Evolutionary conservation across 2,329 filamentous ascomycete species (phyloP).

Genomic region (Decorospora gaudefroyi): DNA sequence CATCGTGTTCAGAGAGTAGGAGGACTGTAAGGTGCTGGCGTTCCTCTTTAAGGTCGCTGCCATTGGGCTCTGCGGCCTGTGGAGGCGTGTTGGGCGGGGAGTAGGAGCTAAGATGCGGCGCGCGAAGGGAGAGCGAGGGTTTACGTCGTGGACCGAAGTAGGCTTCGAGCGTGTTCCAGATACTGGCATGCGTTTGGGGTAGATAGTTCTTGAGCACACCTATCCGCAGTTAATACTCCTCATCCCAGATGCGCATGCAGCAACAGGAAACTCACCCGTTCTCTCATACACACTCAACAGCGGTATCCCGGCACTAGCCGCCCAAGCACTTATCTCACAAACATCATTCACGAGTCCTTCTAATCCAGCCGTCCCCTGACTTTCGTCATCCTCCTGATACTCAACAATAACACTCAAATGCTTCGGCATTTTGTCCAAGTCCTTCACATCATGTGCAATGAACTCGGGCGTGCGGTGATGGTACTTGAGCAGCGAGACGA

Average conservation of each 20-base stretch:
- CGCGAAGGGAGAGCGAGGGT: conserved; percentile 72
- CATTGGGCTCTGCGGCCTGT: conserved; percentile 43
- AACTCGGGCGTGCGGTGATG: conserved; percentile 94
- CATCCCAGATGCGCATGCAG: not conserved
- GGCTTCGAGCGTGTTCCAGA: conserved; percentile 76
- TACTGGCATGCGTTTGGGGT: conserved; percentile 77
- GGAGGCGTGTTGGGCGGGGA: conserved; percentile 52
- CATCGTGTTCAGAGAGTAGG: conserved; percentile 84
- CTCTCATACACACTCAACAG: conserved; percentile 89
- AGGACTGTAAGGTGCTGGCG: conserved; percentile 64
- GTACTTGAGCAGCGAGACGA: conserved; percentile 84
- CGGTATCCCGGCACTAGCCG: conserved; percentile 83
- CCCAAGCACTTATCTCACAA: conserved; percentile 91
- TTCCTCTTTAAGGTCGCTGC: conserved; percentile 38
- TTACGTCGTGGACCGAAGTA: conserved; percentile 77
- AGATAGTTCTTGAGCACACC: conserved; percentile 89
- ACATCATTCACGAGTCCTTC: conserved; percentile 87
- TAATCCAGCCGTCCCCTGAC: conserved; percentile 70
- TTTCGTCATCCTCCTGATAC: conserved; percentile 65
- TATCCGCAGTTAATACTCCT: conserved; percentile 44
- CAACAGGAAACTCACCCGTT: conserved; percentile 65
- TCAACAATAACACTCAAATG: conserved; percentile 88
- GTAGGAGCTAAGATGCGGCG: conserved; percentile 69
- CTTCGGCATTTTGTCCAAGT: conserved; percentile 73
- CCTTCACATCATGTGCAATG: conserved; percentile 82